Percentiles rank a stretch among this genome's conserved stretches.
Evolutionary conservation across 208 protist genomes (phyloP).

Genomic region (Angomonas deanei): DNA sequence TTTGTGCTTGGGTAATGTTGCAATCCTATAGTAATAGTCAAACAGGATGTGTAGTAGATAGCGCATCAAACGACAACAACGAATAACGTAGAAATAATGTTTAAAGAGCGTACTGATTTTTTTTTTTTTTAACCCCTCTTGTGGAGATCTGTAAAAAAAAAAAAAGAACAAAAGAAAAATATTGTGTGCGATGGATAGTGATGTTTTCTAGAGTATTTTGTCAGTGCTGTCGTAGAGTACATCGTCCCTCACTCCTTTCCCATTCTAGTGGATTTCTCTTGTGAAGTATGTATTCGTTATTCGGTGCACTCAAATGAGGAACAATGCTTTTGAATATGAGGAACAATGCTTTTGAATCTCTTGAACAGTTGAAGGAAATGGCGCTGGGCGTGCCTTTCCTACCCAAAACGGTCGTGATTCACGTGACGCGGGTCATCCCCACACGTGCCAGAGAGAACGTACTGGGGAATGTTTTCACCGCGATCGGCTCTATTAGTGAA

Average conservation of each 20-base stretch:
- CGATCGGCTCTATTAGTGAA: conserved; percentile 24
- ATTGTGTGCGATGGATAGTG: not conserved
- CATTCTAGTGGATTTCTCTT: not conserved
- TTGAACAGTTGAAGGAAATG: conserved; percentile 26
- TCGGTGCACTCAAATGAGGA: too few relatives aligned
- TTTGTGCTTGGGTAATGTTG: conserved; percentile 27
- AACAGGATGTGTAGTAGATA: too few relatives aligned
- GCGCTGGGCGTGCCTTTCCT: conserved; percentile 16
- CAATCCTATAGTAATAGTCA: too few relatives aligned
- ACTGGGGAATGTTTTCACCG: conserved; percentile 45
- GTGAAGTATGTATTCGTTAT: not conserved
- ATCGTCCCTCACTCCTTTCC: not conserved
- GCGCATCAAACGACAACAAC: too few relatives aligned
- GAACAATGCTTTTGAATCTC: too few relatives aligned
- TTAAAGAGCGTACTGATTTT: too few relatives aligned
- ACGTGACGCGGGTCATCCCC: conserved; percentile 28
- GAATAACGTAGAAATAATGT: too few relatives aligned
- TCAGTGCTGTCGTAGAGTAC: too few relatives aligned
- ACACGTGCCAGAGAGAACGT: conserved; percentile 51
- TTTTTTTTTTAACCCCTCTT: too few relatives aligned
- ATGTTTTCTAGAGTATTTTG: not conserved
- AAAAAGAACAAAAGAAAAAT: too few relatives aligned
- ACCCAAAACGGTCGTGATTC: conserved; percentile 34
- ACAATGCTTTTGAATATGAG: too few relatives aligned
- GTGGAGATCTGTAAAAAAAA: too few relatives aligned